These are phyloP conservation scores for Tricholomella constricta DNA, from an alignment of 768 basidiomycete species.

Conservation along the genomic window DNA sequence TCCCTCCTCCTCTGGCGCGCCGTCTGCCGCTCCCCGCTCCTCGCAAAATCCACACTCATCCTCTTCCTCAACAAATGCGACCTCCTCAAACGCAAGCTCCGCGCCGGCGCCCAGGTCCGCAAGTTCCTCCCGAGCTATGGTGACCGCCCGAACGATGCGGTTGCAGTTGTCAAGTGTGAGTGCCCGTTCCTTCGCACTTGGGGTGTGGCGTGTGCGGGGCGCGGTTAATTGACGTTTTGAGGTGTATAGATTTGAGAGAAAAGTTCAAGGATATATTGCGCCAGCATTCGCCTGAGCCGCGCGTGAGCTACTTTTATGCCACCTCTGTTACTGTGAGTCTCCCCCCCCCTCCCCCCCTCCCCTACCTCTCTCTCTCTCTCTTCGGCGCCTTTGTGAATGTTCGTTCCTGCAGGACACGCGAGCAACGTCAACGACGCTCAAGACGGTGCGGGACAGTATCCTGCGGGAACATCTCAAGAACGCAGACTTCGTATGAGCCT, in stretches of 20 bases:
- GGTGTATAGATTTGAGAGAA: conserved; percentile 39
- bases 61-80: conserved; percentile 80
- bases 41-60: conserved; percentile 62
- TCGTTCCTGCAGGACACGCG: conserved; percentile 53
- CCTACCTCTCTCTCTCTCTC: not conserved
- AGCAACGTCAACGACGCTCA: conserved; percentile 53
- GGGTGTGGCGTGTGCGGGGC: not conserved
- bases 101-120: conserved; percentile 40
- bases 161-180: conserved; percentile 58
- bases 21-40: conserved; percentile 59
- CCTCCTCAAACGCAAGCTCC: conserved; percentile 53
- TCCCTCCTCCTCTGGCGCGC: conserved; percentile 69
- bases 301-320: conserved; percentile 57
- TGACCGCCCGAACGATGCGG: conserved; percentile 58
- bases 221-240: not conserved
- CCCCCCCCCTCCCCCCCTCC: not conserved
- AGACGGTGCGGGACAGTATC: conserved; percentile 56
- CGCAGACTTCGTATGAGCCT: conserved; percentile 35
- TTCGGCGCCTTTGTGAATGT: not conserved
- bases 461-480: conserved; percentile 50
- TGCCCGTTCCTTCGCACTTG: conserved; percentile 11
- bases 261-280: conserved; percentile 56
- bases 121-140: conserved; percentile 64
- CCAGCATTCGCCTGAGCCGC: conserved; percentile 48
- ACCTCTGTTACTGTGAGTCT: conserved; percentile 59